A percentile compares a stretch with the other conserved stretches of the same genome.
These are phyloP conservation scores for Plasmodiophora brassicae DNA, from an alignment of 208 protist species.

Conservation along the genomic window DNA sequence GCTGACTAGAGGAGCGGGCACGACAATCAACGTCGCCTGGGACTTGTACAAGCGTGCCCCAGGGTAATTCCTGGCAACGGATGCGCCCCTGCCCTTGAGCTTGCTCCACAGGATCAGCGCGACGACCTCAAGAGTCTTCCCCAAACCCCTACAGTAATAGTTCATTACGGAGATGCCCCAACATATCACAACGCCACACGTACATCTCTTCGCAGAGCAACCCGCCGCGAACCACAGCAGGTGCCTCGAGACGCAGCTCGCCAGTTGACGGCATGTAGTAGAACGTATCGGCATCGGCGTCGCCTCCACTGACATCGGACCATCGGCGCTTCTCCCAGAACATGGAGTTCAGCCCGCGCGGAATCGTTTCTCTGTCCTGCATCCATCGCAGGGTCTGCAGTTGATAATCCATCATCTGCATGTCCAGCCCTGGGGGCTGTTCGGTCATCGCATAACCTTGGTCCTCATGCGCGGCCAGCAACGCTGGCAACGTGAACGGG, in stretches of 20 bases:
- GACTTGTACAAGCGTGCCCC: background rate
- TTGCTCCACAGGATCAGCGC: conserved; percentile 38
- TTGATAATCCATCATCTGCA: too few species aligned
- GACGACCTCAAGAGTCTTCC: conserved; percentile 49
- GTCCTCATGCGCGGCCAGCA: too few species aligned
- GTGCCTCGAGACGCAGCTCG: conserved; percentile 38
- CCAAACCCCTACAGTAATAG: conserved; percentile 18
- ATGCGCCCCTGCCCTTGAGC: background rate
- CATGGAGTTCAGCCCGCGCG: conserved; percentile 42
- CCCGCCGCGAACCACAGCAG: conserved; percentile 30
- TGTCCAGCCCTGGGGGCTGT: too few species aligned
- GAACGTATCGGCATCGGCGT: background rate
- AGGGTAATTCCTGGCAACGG: background rate
- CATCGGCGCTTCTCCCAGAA: conserved; percentile 47
- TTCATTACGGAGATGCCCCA: too few species aligned
- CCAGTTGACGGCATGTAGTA: conserved; percentile 23
- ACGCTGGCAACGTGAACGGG: too few species aligned
- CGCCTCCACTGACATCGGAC: background rate
- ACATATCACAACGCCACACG: too few species aligned
- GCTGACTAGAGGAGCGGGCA: background rate
- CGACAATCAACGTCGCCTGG: background rate
- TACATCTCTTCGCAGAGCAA: conserved; percentile 51
- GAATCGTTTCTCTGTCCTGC: conserved; percentile 36
- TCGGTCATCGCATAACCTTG: too few species aligned
- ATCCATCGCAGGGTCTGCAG: too few species aligned